Percentiles rank a stretch among this genome's conserved stretches.
These are phyloP conservation scores for Casuarina equisetifolia DNA, from an alignment of 306 rosid species.

Conservation along the genomic window DNA sequence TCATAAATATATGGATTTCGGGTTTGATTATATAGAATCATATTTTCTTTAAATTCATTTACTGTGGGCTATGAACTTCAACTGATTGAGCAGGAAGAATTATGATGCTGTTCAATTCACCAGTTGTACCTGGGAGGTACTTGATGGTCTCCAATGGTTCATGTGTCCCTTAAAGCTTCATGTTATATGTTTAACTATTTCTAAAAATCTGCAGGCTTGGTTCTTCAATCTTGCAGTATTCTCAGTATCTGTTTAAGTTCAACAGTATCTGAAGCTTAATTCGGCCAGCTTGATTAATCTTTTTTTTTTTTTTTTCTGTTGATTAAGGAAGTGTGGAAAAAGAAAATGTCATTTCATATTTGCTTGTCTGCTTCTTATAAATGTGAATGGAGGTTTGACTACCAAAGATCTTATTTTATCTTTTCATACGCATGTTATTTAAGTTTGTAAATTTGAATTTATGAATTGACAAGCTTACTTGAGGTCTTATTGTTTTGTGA, in stretches of 20 bases:
- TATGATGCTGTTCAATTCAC: not conserved
- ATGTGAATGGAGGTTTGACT: not conserved
- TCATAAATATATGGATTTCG: not conserved
- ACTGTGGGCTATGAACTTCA: not conserved
- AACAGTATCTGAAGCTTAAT: not conserved
- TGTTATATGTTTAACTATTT: not conserved
- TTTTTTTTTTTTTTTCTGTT: not conserved
- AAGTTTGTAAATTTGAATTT: not conserved
- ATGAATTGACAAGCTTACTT: slow-evolving; percentile 15
- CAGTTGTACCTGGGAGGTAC: not conserved
- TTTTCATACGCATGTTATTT: not conserved
- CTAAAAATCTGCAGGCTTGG: not conserved
- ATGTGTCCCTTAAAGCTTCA: not conserved
- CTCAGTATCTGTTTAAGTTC: not conserved
- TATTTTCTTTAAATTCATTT: not conserved
- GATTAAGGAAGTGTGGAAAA: not conserved
- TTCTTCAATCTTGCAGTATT: not conserved
- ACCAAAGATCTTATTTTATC: not conserved
- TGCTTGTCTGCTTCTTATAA: not conserved
- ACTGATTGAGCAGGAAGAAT: not conserved
- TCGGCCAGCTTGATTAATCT: not conserved
- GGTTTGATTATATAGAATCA: not conserved
- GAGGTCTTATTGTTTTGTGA: slow-evolving; percentile 10
- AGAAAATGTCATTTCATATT: not conserved
- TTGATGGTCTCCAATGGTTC: not conserved